Percentiles rank a stretch among this genome's conserved stretches.
phyloP scores from a whole-genome alignment of 2,329 filamentous ascomycete species.

The Beauveria scarabaeidicola region DNA sequence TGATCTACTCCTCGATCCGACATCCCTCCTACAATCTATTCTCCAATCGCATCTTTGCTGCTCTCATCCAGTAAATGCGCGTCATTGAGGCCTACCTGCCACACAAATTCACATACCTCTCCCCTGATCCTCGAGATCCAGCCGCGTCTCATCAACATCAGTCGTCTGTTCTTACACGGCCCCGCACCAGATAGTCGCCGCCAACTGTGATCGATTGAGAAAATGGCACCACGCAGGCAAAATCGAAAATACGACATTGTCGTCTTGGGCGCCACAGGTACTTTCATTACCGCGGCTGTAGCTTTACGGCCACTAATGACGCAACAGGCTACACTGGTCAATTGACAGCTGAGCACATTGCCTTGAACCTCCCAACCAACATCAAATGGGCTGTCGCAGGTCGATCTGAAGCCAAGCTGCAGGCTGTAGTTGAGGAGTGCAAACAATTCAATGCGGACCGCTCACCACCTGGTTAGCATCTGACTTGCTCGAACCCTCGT shows the following conservation, averaged over 20 bases:
- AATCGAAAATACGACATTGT: constrained; percentile 48
- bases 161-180: not conserved
- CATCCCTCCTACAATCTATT: not conserved
- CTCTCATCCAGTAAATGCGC: not conserved
- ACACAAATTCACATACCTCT: not conserved
- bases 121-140: not conserved
- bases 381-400: constrained; percentile 85
- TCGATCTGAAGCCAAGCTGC: constrained; percentile 68
- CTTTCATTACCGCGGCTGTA: constrained; percentile 11
- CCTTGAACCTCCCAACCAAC: constrained; percentile 60
- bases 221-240: constrained; percentile 42
- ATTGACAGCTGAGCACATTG: constrained; percentile 67
- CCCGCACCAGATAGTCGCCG: not conserved
- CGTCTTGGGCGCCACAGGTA: constrained; percentile 50
- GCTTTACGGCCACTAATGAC: not conserved
- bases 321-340: constrained; percentile 73
- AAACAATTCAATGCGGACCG: constrained; percentile 61
- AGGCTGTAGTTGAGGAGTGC: constrained; percentile 58
- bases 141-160: constrained; percentile 7
- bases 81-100: not conserved
- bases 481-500: not conserved
- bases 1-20: not conserved
- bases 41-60: not conserved
- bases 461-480: constrained; percentile 52
- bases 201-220: not conserved